Evolutionary conservation across 768 basidiomycete genomes (phyloP), one percentile per base, ranked within the genome.

Genomic region (Rhodotorula kratochvilovae): DNA sequence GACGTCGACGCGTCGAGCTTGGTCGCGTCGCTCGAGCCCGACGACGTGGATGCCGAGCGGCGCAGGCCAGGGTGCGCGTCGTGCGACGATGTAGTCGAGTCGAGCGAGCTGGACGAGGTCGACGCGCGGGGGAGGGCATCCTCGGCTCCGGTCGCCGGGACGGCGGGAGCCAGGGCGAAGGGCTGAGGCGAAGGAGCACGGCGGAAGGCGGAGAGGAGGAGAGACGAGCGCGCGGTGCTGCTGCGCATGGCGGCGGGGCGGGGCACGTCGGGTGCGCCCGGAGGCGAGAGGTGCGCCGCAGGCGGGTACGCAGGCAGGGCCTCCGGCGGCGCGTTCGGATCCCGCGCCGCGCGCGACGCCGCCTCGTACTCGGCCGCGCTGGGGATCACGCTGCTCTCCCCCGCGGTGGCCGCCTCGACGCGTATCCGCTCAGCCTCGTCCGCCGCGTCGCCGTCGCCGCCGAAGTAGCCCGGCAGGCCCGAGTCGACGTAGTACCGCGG

Each of bases 401-500:
- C 63, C 11, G 29, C 42, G 5, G 39, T 42, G 6, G 33, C 43
- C 45, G 63, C 61, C 35, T 27, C n/a, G 10, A 45, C 55, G 6
- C 65, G 56, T 35, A 66, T 66, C 56, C 65, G 65, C 39, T 66
- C 65, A n/a, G 65, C 65, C 50, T 43, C 65, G 21, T 50, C 65
- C 35, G 57, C 46, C 11, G 57, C 65, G 27, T 35, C 3, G 13
- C 57, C 65, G 2, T 58, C 64, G 13, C 65, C 65, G 25, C 16
- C 36, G 7, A 3, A 21, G 29, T 66, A 66, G 5, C 25, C 21
- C 17, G 65, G 65, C 46, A 66, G n/a, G n/a, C n/a, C 56, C n/a
- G 36, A 13, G 23, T 66, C 65, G 21, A 59, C 65, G 27, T 12
- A 51, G 36, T 66, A 66, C n/a, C 31, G 25, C n/a, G 65, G 65